Conservation (phyloP, 1,284 basidiomycete species). For the Neotropicomus parvogracilis region DNA sequence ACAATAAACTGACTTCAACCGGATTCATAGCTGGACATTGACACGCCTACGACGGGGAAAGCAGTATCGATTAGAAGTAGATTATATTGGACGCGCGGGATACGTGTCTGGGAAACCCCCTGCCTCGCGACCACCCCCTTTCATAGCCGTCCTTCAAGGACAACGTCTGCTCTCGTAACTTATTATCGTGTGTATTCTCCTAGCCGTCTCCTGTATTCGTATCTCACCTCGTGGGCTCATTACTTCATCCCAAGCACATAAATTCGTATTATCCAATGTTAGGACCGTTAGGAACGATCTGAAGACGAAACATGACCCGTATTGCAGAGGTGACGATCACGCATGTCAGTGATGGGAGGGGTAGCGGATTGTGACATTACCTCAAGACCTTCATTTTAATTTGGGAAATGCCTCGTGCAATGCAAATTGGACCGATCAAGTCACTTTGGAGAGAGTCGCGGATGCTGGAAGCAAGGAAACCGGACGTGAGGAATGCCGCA, state of each 20-base stretch:
- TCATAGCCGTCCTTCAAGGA: slow-evolving; percentile 54
- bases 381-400: slow-evolving; percentile 28
- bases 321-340: slow-evolving; percentile 32
- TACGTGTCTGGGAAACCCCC: slow-evolving; percentile 46
- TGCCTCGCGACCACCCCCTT: slow-evolving; percentile 53
- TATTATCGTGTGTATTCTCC: slow-evolving; percentile 30
- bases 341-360: slow-evolving; percentile 31
- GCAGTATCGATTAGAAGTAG: slow-evolving; percentile 59
- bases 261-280: slow-evolving; percentile 16
- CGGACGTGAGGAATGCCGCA: slow-evolving; percentile 19
- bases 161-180: slow-evolving; percentile 32
- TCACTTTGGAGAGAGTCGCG: slow-evolving; percentile 18
- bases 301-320: slow-evolving; percentile 18
- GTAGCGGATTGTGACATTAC: slow-evolving; percentile 31
- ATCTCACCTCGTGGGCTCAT: slow-evolving; percentile 29
- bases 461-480: slow-evolving; percentile 16
- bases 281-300: slow-evolving; percentile 29
- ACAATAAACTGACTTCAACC: slow-evolving; percentile 10
- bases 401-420: slow-evolving; percentile 27
- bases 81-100: slow-evolving; percentile 66
- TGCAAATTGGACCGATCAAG: slow-evolving; percentile 13
- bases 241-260: slow-evolving; percentile 18
- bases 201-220: slow-evolving; percentile 30
- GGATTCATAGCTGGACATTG: slow-evolving; percentile 55
- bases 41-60: slow-evolving; percentile 62